Evolutionary conservation across 306 rosid species (phyloP).

Genomic region (Quercus berberidifolia): DNA sequence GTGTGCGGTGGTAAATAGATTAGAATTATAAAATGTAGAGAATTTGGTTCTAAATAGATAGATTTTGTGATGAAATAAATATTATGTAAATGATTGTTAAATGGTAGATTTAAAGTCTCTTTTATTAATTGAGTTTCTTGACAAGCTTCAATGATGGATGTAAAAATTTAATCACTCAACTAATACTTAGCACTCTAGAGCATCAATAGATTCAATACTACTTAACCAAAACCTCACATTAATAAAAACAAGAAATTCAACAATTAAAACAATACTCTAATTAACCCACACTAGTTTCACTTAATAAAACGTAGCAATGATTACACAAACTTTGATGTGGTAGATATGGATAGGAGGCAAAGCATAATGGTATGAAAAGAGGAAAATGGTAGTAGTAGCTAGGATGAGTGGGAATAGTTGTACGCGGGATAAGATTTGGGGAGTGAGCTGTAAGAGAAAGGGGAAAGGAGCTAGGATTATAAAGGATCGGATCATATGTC

Average conservation of each 20-base stretch:
- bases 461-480: conserved; percentile 2
- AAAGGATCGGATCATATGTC: conserved; percentile 24
- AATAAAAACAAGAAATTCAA: too few relatives aligned
- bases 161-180: too few relatives aligned
- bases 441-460: conserved; percentile 36
- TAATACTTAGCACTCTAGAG: too few relatives aligned
- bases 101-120: too few relatives aligned
- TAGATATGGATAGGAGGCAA: conserved; percentile 27
- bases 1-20: neutral
- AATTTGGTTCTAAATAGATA: neutral
- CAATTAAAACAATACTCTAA: too few relatives aligned
- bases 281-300: too few relatives aligned
- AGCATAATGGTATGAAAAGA: conserved; percentile 4
- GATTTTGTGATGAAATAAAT: neutral
- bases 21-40: neutral
- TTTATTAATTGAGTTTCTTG: too few relatives aligned
- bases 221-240: too few relatives aligned
- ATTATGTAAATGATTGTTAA: too few relatives aligned
- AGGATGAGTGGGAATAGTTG: conserved; percentile 5
- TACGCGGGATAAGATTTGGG: neutral
- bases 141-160: too few relatives aligned
- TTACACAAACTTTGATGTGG: neutral
- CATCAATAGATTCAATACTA: too few relatives aligned
- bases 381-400: conserved; percentile 7
- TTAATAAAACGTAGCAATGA: too few relatives aligned